Base-by-base conservation (phyloP, 306 rosid genomes). In the Pachyrhizus erosus region DNA sequence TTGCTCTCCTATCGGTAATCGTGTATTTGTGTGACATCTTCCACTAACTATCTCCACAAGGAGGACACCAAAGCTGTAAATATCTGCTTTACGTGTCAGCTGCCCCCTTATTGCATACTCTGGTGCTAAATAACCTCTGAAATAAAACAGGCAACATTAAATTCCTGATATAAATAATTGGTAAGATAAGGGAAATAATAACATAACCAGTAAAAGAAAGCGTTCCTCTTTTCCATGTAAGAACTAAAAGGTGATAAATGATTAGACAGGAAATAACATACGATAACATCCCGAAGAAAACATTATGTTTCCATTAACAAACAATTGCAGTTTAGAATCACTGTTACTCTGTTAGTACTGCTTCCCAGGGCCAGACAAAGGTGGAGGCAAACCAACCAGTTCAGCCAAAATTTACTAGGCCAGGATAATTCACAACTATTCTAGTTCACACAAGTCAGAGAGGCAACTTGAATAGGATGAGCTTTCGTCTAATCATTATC, bases 61-160 rank as follows among this genome's bases (percentile, higher is more conserved):
- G 23, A 95, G 97, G 49, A 93, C 99, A 0, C 99, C 99, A 17
- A 95, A 95, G 80, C 99, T 90, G 86, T 95, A 95, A 40, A 95
- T 70, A 85, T 95, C 99, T 54, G 99, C 96, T 90, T 85, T 95
- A 73, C 97, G 86, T 5, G 99, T 95, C 71, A 95, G 82, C 76
- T 91, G 97, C 31, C 99, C 99, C 80, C 94, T 83, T 43, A 95
- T 89, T 13, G 99, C 99, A 62, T 95, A 95, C 77, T 95, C 99
- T 3, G 99, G 99, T 23, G 99, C 99, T 83, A 95, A 76, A 87
- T 95, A 95, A 71, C 99, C 99, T 84, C 99, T 95, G 79, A 75
- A 87, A 88, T 73, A 76, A 73, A 69, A 83, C 31, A 84, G 45
- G 55, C 21, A 80, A 23, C 60, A 20, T 15, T 79, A 58, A 61